Conservation (phyloP, 345 rosid species). For the Citrus sinensis region DNA sequence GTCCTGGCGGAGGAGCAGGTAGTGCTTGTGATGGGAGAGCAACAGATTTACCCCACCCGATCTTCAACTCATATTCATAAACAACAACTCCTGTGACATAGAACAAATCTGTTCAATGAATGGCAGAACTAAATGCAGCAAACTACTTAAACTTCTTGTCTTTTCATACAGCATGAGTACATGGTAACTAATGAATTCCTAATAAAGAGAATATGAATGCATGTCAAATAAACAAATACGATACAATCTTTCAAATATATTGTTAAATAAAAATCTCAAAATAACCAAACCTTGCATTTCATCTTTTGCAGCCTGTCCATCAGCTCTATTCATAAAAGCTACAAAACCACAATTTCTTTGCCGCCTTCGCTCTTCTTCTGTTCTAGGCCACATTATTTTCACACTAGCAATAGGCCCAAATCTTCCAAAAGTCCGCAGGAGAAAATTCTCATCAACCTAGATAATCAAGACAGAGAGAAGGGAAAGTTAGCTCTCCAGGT, state of each 20-base stretch:
- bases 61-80: constrained; percentile 92
- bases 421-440: constrained; percentile 96
- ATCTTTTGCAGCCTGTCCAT: constrained; percentile 99
- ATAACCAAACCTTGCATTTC: constrained; percentile 91
- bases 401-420: constrained; percentile 99
- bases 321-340: constrained; percentile 95
- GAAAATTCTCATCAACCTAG: constrained; percentile 99
- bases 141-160: not conserved
- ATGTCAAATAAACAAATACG: not conserved
- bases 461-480: constrained; percentile 12
- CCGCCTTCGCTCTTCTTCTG: constrained; percentile 91
- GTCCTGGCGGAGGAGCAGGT: constrained; percentile 99
- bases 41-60: constrained; percentile 99
- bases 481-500: constrained; percentile 1
- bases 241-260: not conserved
- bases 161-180: not conserved
- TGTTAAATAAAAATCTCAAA: not conserved
- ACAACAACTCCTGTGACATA: constrained; percentile 75
- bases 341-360: constrained; percentile 98
- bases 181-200: not conserved
- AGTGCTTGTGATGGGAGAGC: constrained; percentile 98
- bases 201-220: not conserved
- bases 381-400: constrained; percentile 99
- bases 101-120: constrained; percentile 7
- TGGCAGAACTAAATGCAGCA: not conserved